Evolutionary conservation across 2,329 filamentous ascomycete genomes (phyloP).

Genomic region (Verruconis gallopava): DNA sequence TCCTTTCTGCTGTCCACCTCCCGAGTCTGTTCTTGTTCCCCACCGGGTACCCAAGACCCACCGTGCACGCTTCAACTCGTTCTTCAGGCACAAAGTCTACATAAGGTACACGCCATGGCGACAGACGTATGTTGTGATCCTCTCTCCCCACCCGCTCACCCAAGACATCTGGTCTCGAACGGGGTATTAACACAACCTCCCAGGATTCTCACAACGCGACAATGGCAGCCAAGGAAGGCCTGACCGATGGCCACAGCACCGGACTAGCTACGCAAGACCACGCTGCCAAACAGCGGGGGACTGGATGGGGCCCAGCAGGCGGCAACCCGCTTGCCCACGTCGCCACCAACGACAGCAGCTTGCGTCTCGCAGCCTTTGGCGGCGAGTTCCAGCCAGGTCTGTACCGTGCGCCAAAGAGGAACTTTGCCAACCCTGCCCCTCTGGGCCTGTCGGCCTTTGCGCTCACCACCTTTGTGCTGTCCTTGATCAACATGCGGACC

Average conservation of each 20-base stretch:
- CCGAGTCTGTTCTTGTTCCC: too few species aligned
- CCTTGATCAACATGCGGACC: constrained; percentile 35
- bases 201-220: background rate
- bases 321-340: constrained; percentile 40
- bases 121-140: too few species aligned
- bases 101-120: too few species aligned
- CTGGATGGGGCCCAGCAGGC: constrained; percentile 1
- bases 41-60: too few species aligned
- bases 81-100: too few species aligned
- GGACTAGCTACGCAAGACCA: background rate
- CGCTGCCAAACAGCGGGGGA: background rate
- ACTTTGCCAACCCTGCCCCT: constrained; percentile 47
- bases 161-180: too few species aligned
- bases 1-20: too few species aligned
- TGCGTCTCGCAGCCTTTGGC: constrained; percentile 35
- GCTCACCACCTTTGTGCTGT: constrained; percentile 50
- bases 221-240: background rate
- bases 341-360: constrained; percentile 34
- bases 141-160: too few species aligned
- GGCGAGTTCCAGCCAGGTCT: constrained; percentile 41
- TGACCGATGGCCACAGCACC: background rate
- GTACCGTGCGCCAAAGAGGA: constrained; percentile 30
- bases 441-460: constrained; percentile 51
- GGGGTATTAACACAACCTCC: too few species aligned
- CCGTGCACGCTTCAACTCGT: too few species aligned